These are phyloP conservation scores for Colletotrichum sp. DNA, from an alignment of 2,329 filamentous ascomycete genomes.

Conservation along the genomic window DNA sequence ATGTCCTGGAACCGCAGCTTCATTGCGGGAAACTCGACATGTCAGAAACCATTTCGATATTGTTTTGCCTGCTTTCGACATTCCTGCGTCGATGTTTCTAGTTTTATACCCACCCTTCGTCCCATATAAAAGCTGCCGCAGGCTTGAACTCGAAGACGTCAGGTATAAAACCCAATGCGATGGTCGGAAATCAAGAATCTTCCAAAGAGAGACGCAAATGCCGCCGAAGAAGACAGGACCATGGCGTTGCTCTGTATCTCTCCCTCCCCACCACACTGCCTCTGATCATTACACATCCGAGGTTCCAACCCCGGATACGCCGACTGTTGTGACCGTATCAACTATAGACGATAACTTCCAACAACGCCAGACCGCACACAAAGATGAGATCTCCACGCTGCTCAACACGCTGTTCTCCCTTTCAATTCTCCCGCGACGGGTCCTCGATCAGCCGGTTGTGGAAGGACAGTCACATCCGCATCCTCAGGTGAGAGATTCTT, in stretches of 20 bases:
- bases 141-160: fast-evolving
- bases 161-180: fast-evolving
- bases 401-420: not conserved
- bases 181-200: not conserved
- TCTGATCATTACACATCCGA: not conserved
- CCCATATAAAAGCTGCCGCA: fast-evolving
- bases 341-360: not conserved
- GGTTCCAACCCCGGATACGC: not conserved
- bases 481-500: no score
- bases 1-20: not conserved
- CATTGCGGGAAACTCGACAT: not conserved
- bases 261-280: not conserved
- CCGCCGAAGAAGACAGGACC: not conserved
- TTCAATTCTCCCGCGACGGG: not conserved
- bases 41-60: no score
- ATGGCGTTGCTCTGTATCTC: not conserved
- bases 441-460: not conserved
- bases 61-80: not conserved
- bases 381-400: not conserved
- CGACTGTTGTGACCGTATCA: not conserved
- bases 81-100: fast-evolving
- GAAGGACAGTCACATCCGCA: no score
- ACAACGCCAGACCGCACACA: fast-evolving
- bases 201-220: not conserved
- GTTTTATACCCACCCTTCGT: fast-evolving